Evolutionary conservation across 2,329 filamentous ascomycete species (phyloP).

Genomic region (Dactylellina haptotyla): DNA sequence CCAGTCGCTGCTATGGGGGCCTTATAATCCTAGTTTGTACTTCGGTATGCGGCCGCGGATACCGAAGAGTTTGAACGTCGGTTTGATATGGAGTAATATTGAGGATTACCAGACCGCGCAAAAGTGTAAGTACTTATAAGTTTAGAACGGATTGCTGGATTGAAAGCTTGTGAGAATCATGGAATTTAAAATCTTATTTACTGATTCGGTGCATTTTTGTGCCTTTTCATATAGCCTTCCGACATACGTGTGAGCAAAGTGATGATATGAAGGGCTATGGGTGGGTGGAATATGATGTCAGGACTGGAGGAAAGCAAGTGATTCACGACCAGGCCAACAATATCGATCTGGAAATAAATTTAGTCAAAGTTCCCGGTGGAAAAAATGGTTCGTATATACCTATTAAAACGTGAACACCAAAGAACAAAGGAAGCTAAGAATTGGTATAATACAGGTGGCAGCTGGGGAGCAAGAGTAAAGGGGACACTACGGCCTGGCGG

Average conservation of each 20-base stretch:
- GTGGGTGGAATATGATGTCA: conserved; percentile 95
- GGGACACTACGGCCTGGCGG: conserved; percentile 78
- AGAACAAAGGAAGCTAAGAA: conserved; percentile 2
- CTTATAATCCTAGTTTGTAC: conserved; percentile 92
- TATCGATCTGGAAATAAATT: conserved; percentile 90
- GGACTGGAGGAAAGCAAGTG: conserved; percentile 85
- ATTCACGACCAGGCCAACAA: conserved; percentile 90
- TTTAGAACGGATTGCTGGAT: background rate
- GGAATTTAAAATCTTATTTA: background rate
- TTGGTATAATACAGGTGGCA: conserved; percentile 66
- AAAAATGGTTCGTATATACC: conserved; percentile 68
- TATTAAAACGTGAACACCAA: background rate
- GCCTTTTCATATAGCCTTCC: conserved; percentile 71
- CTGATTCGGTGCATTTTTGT: conserved; percentile 3
- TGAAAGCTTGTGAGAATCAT: background rate
- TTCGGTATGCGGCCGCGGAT: conserved; percentile 87
- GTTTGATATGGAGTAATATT: conserved; percentile 87
- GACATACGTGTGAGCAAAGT: conserved; percentile 95
- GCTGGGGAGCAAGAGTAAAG: conserved; percentile 89
- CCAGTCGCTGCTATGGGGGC: conserved; percentile 91
- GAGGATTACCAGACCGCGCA: conserved; percentile 81
- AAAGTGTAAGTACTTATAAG: conserved; percentile 69
- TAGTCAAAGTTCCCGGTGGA: conserved; percentile 90
- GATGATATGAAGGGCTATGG: conserved; percentile 95
- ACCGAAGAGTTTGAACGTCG: conserved; percentile 81